Base-by-base conservation (phyloP, 2,329 filamentous ascomycete genomes). In the Alternaria atra region DNA sequence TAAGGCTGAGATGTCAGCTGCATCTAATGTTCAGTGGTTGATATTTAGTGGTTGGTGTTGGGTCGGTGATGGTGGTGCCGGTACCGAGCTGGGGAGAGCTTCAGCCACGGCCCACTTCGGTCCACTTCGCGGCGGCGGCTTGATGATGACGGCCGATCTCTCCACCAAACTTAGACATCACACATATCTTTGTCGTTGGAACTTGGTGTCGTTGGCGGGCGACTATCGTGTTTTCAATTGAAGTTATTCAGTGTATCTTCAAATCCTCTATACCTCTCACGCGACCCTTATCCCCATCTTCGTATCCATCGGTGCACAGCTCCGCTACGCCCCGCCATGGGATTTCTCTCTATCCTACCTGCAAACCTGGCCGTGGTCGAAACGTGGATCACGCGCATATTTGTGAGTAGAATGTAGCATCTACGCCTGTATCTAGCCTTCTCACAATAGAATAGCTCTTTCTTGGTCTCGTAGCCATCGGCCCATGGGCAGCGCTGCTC, bases 301-400 rank as follows among this genome's bases (percentile, higher is more conserved):
- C 23, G 40, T 50, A 10, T 10, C 30, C 40, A 30, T 35, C 10
- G 10, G 42, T 32, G 39, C 25, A 25, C 50, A 34, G 27, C 27
- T 57, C 52, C 42, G 30, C 48, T 10, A 30, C 37, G n/a, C 46
- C 37, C 55, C 50, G 65, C 55, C 51, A 91, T 91, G 89, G 84
- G 85, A 44, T 85, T 86, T 82, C 87, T 88, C 65, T 90, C 89
- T 2, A 84, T 91, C 60, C 83, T 91, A 34, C 89, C 89, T 1
- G 80, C 84, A 17, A 80, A 84, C 58, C 80, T 90, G 55, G 83
- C 81, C 42, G 80, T 81, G 39, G 74, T 90, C 53, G 89, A 91
- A 74, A 84, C 82, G 52, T 90, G 87, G 87, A 80, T 87, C 58
- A 84, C 85, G 46, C 83, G 87, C 9, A 72, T 87, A 44, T 91